phyloP scores from a whole-genome alignment of 2,329 filamentous ascomycete species.

The Hymenoscyphus linearis region DNA sequence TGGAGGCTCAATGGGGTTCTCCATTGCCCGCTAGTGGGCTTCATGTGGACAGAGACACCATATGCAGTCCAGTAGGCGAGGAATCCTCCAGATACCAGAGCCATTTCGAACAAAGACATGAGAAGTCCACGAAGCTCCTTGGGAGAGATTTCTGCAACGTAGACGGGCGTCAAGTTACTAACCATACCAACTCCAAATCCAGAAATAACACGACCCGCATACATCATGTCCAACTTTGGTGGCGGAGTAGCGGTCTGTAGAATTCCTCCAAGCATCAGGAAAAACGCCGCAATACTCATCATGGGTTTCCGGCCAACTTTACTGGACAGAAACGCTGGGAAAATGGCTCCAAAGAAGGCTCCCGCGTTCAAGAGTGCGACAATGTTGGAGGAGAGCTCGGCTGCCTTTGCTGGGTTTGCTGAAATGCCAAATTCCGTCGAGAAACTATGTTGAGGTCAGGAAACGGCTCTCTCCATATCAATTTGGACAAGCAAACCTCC shows the following conservation, averaged over 20 bases:
- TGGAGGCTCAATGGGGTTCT: constrained; percentile 45
- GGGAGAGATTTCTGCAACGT: constrained; percentile 42
- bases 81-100: constrained; percentile 40
- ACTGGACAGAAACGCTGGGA: constrained; percentile 43
- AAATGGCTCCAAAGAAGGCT: constrained; percentile 46
- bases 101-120: constrained; percentile 33
- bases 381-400: constrained; percentile 33
- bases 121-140: constrained; percentile 40
- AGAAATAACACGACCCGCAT: constrained; percentile 16
- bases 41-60: constrained; percentile 47
- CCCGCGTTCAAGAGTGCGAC: constrained; percentile 47
- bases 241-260: constrained; percentile 17
- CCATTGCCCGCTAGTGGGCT: constrained; percentile 29
- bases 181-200: constrained; percentile 11
- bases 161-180: constrained; percentile 37
- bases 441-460: neutral
- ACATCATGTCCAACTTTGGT: constrained; percentile 14
- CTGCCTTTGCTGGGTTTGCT: constrained; percentile 8
- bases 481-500: constrained; percentile 9
- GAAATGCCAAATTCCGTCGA: constrained; percentile 13
- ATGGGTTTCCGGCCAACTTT: constrained; percentile 41
- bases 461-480: neutral
- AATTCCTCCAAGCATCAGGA: constrained; percentile 30
- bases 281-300: constrained; percentile 39
- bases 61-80: constrained; percentile 30